Evolutionary conservation across 345 rosid genomes (phyloP), one percentile per base, ranked within the genome.

Genomic region (Syzygium aromaticum): DNA sequence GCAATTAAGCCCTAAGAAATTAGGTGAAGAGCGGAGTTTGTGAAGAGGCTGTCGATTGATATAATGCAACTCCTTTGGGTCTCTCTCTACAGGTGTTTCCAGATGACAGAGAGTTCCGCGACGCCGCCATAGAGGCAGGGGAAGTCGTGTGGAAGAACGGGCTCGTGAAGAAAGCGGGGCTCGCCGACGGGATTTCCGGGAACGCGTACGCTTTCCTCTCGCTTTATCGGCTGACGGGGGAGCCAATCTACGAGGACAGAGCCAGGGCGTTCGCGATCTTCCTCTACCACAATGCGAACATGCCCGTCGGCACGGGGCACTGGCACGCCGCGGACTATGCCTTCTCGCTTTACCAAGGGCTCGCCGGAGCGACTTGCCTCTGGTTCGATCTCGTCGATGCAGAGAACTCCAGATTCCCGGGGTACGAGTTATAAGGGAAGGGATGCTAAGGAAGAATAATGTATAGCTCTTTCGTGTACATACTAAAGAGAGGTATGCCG

Each of bases 81-180:
- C 46, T 43, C 46, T 8, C n/a, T 17, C 85, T 19, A 16, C 88
- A 93, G 96, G 93, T 92, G 84, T 97, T 94, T 90, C 93, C 94
- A 23, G 88, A 87, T 3, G 98, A 95, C 27, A 91, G 95, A 73
- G 98, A 97, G 46, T 95, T 97, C 85, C 95, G 98, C 0, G 93
- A 93, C 82, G 98, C 94, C 4, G 98, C 99, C 0, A 93, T 95
- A 89, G 99, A 97, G 91, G 99, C 99, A 51, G 98, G 99, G 84
- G 98, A 97, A 88, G 98, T 97, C 5, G 98, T 97, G 52, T 97
- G 98, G 98, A 97, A 95, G 89, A 96, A 89, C 84, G 98, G 98
- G 52, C 91, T 95, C 85, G 93, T 93, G 88, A 96, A 96, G 89
- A 95, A 95, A 89, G 95, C 91, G 15, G 98, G 98, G 51, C 93